These are phyloP conservation scores for Cymbidium sinense DNA, from an alignment of 106 monocot genomes.

Conservation along the genomic window DNA sequence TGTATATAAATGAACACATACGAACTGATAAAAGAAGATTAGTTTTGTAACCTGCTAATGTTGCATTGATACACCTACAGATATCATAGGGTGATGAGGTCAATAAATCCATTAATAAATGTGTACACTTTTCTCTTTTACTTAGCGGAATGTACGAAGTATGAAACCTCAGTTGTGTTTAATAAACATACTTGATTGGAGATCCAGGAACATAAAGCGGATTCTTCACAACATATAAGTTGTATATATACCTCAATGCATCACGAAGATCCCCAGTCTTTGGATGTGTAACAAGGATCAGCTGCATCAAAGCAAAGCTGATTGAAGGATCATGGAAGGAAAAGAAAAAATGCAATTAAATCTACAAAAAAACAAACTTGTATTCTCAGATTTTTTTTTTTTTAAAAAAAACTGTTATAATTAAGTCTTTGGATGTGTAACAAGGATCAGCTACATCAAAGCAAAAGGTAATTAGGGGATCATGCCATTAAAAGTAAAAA, in stretches of 20 bases:
- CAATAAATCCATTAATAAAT: neutral
- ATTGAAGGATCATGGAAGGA: neutral
- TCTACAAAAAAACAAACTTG: neutral
- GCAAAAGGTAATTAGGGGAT: neutral
- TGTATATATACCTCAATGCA: constrained; percentile 82
- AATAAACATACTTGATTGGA: constrained; percentile 60
- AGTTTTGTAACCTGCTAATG: neutral
- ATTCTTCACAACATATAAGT: constrained; percentile 89
- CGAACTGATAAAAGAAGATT: neutral
- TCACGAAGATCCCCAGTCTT: constrained; percentile 83
- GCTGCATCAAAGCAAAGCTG: constrained; percentile 30
- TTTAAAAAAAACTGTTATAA: neutral
- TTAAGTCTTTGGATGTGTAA: constrained; percentile 70
- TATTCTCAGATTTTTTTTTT: too few relatives aligned
- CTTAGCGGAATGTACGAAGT: neutral
- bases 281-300: constrained; percentile 88
- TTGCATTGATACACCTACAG: neutral
- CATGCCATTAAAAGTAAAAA: neutral
- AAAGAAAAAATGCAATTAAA: neutral
- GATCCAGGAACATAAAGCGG: constrained; percentile 81
- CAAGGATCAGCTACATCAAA: constrained; percentile 64
- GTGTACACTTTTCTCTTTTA: neutral
- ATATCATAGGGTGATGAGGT: neutral
- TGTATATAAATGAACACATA: neutral
- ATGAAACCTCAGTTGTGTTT: neutral